phyloP scores from a whole-genome alignment of 257 asterid genomes.

The Solanum peruvianum region DNA sequence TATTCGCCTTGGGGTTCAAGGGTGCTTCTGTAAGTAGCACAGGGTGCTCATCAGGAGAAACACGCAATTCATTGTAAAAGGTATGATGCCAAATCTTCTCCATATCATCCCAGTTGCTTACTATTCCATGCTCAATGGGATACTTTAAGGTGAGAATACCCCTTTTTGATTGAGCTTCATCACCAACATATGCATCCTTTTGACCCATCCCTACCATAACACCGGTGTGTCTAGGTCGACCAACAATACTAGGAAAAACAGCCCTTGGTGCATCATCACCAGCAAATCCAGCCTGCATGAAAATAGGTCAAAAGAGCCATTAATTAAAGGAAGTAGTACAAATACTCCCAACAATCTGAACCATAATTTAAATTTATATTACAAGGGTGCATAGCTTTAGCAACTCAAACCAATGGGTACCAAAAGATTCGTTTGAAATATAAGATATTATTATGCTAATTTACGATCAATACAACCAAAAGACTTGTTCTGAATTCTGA shows the following conservation, averaged over 20 bases:
- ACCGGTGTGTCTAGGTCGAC: slow-evolving; percentile 24
- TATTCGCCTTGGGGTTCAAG: slow-evolving; percentile 29
- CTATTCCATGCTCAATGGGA: slow-evolving; percentile 40
- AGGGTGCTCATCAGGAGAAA: slow-evolving; percentile 37
- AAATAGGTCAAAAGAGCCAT: background rate
- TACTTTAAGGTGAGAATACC: slow-evolving; percentile 28
- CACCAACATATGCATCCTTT: slow-evolving; percentile 25
- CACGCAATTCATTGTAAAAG: slow-evolving; percentile 34
- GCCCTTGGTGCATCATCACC: slow-evolving; percentile 44
- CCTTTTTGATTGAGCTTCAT: slow-evolving; percentile 31
- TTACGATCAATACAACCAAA: background rate
- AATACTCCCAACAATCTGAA: background rate
- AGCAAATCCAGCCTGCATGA: slow-evolving; percentile 32
- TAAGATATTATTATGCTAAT: background rate
- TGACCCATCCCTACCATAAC: slow-evolving; percentile 37
- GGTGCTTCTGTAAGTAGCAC: slow-evolving; percentile 42
- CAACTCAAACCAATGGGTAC: background rate
- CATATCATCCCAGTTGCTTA: slow-evolving; percentile 45
- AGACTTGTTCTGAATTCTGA: background rate
- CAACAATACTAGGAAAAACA: slow-evolving; percentile 33
- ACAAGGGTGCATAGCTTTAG: background rate
- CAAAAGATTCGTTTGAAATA: background rate
- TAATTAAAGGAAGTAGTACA: background rate
- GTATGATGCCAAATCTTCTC: slow-evolving; percentile 44
- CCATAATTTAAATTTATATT: background rate